phyloP scores from a whole-genome alignment of 345 rosid species.

The Brassica incana region DNA sequence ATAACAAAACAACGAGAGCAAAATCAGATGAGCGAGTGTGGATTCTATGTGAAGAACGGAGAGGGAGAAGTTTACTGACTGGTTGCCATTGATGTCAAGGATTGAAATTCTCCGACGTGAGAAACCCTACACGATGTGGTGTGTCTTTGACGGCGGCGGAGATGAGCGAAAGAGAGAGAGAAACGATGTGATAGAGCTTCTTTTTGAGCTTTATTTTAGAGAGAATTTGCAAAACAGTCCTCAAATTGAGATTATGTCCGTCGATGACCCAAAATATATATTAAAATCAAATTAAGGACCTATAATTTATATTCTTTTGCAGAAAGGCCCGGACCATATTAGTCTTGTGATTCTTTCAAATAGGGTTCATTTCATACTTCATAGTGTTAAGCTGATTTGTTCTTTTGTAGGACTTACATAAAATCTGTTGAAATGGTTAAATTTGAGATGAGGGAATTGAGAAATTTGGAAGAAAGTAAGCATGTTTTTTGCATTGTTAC shows the following conservation, averaged over 20 bases:
- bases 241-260: neutral
- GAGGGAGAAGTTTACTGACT: constrained; percentile 3
- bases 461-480: constrained; percentile 10
- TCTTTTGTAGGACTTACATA: constrained; percentile 24
- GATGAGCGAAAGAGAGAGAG: neutral
- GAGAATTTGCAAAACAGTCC: neutral
- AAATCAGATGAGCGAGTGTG: neutral
- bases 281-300: neutral
- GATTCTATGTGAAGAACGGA: constrained; percentile 1
- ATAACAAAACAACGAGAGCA: neutral
- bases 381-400: constrained; percentile 37
- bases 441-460: constrained; percentile 3
- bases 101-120: constrained; percentile 23
- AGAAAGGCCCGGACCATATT: neutral
- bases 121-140: constrained; percentile 18
- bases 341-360: constrained; percentile 33
- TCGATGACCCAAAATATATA: neutral
- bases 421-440: constrained; percentile 17
- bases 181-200: constrained; percentile 32
- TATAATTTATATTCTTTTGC: neutral
- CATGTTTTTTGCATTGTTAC: neutral
- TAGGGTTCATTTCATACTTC: constrained; percentile 3
- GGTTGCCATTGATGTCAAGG: constrained; percentile 33
- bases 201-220: neutral
- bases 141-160: constrained; percentile 32